Percentiles rank a stretch among this genome's conserved stretches.
Evolutionary conservation across 768 basidiomycete genomes (phyloP).

Genomic region (Tylopilus plumbeoviolaceoides): DNA sequence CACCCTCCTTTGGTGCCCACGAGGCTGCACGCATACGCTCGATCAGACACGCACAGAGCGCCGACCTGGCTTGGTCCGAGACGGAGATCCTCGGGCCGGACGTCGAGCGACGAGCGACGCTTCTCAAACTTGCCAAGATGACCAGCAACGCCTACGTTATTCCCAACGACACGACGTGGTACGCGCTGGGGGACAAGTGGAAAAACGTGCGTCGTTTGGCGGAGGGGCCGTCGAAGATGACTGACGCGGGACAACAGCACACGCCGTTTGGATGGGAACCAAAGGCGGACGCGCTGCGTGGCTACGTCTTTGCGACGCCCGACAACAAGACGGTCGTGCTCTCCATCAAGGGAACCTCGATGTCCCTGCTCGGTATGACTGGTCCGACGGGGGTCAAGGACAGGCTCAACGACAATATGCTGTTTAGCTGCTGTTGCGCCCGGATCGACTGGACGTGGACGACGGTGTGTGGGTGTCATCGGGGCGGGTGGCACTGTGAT

Average conservation of each 20-base stretch:
- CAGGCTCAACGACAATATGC: slow-evolving; percentile 87
- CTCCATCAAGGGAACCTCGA: slow-evolving; percentile 93
- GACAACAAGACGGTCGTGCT: slow-evolving; percentile 84
- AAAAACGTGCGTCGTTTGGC: slow-evolving; percentile 38
- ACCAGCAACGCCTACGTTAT: slow-evolving; percentile 84
- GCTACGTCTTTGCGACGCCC: slow-evolving; percentile 82
- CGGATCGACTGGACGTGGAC: slow-evolving; percentile 91
- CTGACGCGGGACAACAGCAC: not conserved
- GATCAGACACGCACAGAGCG: slow-evolving; percentile 42
- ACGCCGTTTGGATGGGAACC: slow-evolving; percentile 93
- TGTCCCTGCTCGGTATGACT: slow-evolving; percentile 63
- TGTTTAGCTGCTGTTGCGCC: slow-evolving; percentile 96
- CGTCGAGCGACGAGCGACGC: slow-evolving; percentile 66
- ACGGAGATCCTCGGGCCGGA: slow-evolving; percentile 73
- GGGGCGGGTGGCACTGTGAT: slow-evolving; percentile 77
- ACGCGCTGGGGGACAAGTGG: slow-evolving; percentile 66
- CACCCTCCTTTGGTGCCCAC: slow-evolving; percentile 43
- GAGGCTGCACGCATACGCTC: slow-evolving; percentile 44
- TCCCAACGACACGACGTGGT: slow-evolving; percentile 68
- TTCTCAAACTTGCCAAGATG: slow-evolving; percentile 90
- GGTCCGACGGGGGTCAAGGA: slow-evolving; percentile 90
- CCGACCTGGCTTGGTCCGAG: slow-evolving; percentile 62
- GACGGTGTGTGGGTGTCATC: slow-evolving; percentile 87
- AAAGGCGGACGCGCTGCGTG: slow-evolving; percentile 82
- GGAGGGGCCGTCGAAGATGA: not conserved